These are phyloP conservation scores for Aristolochia fimbriata DNA, from an alignment of 164 flowering plant species.

Conservation along the genomic window DNA sequence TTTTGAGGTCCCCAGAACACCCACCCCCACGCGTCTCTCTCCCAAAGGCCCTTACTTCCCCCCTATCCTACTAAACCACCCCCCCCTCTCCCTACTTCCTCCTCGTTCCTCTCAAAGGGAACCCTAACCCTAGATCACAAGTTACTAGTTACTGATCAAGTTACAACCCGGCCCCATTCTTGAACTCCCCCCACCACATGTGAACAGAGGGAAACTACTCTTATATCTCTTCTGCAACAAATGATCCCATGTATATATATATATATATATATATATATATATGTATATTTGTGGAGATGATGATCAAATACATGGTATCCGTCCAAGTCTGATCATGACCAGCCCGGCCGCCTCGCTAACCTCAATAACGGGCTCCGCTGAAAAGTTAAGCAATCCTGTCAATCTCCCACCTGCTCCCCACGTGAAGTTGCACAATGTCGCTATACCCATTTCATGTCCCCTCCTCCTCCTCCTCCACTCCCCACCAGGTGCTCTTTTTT, in stretches of 20 bases:
- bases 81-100: too few relatives aligned
- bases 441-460: background rate
- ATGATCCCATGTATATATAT: too few relatives aligned
- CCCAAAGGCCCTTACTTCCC: background rate
- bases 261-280: too few relatives aligned
- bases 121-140: slow-evolving; percentile 5
- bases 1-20: background rate
- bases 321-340: background rate
- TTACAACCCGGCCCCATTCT: too few relatives aligned
- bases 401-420: slow-evolving; percentile 6
- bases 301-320: slow-evolving; percentile 3
- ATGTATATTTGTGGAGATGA: too few relatives aligned
- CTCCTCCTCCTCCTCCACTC: background rate
- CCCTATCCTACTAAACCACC: too few relatives aligned
- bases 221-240: too few relatives aligned
- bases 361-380: slow-evolving; percentile 4
- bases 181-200: background rate
- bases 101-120: background rate
- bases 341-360: background rate
- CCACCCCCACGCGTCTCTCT: background rate
- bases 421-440: slow-evolving; percentile 2
- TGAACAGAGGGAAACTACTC: too few relatives aligned
- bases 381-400: slow-evolving; percentile 3
- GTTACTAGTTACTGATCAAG: too few relatives aligned
- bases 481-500: too few relatives aligned